Evolutionary conservation across 2,329 filamentous ascomycete genomes (phyloP).

Genomic region (Pseudogymnoascus sp.): DNA sequence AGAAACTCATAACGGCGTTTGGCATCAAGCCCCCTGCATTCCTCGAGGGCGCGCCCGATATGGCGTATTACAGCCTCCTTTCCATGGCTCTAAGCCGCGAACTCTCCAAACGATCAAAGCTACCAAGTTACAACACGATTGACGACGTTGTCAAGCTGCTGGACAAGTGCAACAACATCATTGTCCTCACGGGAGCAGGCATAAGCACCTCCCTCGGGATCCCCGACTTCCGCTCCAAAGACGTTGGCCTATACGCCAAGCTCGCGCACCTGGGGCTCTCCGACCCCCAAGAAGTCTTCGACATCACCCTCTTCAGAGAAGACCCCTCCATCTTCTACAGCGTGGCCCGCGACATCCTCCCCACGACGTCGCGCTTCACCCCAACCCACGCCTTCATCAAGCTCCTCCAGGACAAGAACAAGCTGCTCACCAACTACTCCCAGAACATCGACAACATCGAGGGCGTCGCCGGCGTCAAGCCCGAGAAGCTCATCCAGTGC

Average conservation of each 20-base stretch:
- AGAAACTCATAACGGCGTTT: conserved; percentile 81
- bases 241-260: conserved; percentile 83
- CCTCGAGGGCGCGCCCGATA: conserved; percentile 63
- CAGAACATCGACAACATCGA: conserved; percentile 99
- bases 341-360: conserved; percentile 83
- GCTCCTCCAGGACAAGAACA: conserved; percentile 76
- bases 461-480: conserved; percentile 69
- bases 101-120: conserved; percentile 70
- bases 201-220: conserved; percentile 96
- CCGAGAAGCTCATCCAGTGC: conserved; percentile 84
- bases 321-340: conserved; percentile 88
- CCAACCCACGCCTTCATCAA: conserved; percentile 93
- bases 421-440: conserved; percentile 92
- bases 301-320: conserved; percentile 76
- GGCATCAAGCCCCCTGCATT: conserved; percentile 65
- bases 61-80: conserved; percentile 66
- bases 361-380: conserved; percentile 69
- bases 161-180: conserved; percentile 67
- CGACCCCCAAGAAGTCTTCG: conserved; percentile 93
- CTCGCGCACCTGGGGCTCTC: conserved; percentile 63
- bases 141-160: conserved; percentile 80
- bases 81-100: conserved; percentile 72
- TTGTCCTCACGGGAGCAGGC: conserved; percentile 89
- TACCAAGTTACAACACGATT: conserved; percentile 71
- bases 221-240: conserved; percentile 91